Evolutionary conservation across 345 rosid species (phyloP), one percentile per base, ranked within the genome.

Genomic region (Erodium maritimum): DNA sequence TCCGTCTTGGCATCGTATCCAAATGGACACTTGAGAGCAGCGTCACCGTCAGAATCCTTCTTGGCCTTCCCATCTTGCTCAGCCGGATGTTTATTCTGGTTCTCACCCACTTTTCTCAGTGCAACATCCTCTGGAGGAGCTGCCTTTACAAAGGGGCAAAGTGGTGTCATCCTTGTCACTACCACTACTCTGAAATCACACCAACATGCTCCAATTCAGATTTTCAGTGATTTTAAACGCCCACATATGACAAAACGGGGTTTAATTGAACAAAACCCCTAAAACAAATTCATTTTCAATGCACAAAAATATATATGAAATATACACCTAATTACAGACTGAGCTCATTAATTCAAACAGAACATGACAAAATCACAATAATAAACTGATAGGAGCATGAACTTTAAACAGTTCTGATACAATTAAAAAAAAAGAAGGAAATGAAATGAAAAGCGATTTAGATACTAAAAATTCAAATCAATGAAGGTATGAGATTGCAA

Each of bases 121-220:
- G 77, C 33, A 1, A 70, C 70, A 58, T 87, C 93, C 25, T 83
- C 87, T 0, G 89, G 85, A 42, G 85, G 84, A 54, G 87, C 64
- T 18, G 86, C 69, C 66, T 87, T 87, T 4, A 74, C 82, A 50
- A 91, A 91, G 5, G 97, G 97, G 57, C 95, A 90, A 45, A 82
- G 89, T 1, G 97, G 79, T 7, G 82, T 82, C 85, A 82, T 87
- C 78, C 23, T 56, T 19, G 54, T 21, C 51, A 57, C 8, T 10
- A 46, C 54, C 19, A 51, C 54, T 17, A 51, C 54, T 51, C 21
- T 19, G 54, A 4, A 51, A 51, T n/a, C 21, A 51, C 21, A 51
- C 1, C 5, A 51, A 51, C 54, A 51, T 19, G 48, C 48, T 3
- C 4, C 54, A 51, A 17, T 17, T 51, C 19, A 51, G 10, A 29